Evolutionary conservation across 192 early-diverging fungal species (phyloP), one percentile per base, ranked within the genome.

Genomic region (Backusella circina): DNA sequence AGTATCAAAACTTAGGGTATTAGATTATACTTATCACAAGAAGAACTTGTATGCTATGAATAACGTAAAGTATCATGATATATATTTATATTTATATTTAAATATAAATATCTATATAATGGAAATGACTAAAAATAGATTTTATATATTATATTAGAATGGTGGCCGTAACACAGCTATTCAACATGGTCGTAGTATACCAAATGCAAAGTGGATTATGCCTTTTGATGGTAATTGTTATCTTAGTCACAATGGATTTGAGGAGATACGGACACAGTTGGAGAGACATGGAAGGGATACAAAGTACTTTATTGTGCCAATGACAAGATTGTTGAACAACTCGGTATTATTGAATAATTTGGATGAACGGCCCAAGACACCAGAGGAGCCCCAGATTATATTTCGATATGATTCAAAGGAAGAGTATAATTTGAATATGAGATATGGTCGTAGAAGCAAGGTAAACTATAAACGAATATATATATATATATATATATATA

Each of bases 1-100:
- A 38, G 89, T 88, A 2, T 84, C 85, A 26, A 88, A 88, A 75
- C 75, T 90, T 23, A 73, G 89, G 57, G 85, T 85, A 1, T 65
- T 90, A 36, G 89, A 90, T 66, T 89, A 85, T 73, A 87, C 88
- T 10, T 90, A 90, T 65, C 88, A 90, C 74, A 84, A 88, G 33
- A 90, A 90, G 80, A 90, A 90, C 70, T 32, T 85, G 36, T 90
- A 90, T 77, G 89, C 83, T 57, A 90, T 90, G 89, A 90, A 90
- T 77, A 90, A 90, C 78, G 88, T 90, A 85, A 84, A 82, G 73
- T 26, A 1, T 16, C 39, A 2, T 47, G 3, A 31, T 47, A 30
- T 16, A 8, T 15, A 12, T 69, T 13, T 15, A 54, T 71, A 57
- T 15, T n/a, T n/a, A n/a, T n/a, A n/a, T n/a, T n/a, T n/a, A n/a